phyloP scores from a whole-genome alignment of 768 basidiomycete species.

The Gyrodon lividus region DNA sequence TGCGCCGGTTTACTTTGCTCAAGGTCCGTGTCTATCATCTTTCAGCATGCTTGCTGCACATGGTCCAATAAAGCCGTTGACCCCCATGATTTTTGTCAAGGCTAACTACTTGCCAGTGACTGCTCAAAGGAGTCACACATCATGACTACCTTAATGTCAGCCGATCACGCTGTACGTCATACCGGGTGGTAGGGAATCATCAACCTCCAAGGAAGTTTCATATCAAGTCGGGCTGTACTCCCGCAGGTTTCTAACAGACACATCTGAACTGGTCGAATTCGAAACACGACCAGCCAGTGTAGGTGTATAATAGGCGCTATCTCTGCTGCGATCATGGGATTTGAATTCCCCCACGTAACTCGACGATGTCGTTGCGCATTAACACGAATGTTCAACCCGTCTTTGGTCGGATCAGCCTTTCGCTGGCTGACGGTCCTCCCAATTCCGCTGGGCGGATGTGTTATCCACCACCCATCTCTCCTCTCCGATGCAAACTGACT shows the following conservation, averaged over 20 bases:
- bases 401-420: slow-evolving; percentile 16
- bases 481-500: slow-evolving; percentile 20
- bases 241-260: slow-evolving; percentile 9
- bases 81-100: slow-evolving; percentile 5
- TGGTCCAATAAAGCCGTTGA: slow-evolving; percentile 1
- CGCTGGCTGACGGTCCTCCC: slow-evolving; percentile 14
- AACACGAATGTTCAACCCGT: slow-evolving; percentile 28
- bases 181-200: slow-evolving; percentile 10
- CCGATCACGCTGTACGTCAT: slow-evolving; percentile 20
- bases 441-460: slow-evolving; percentile 11
- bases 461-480: slow-evolving; percentile 20
- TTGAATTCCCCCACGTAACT: slow-evolving; percentile 10
- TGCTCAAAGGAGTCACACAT: slow-evolving; percentile 5
- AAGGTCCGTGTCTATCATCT: slow-evolving; percentile 7
- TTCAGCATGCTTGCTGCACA: slow-evolving; percentile 15
- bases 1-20: slow-evolving; percentile 12
- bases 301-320: slow-evolving; percentile 21
- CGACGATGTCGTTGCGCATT: slow-evolving; percentile 30
- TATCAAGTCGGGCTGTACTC: slow-evolving; percentile 11
- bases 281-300: slow-evolving; percentile 24
- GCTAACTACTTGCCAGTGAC: background rate
- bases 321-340: background rate
- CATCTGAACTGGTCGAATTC: slow-evolving; percentile 17
- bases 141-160: slow-evolving; percentile 4
- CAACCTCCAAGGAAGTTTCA: slow-evolving; percentile 13